Evolutionary conservation across 192 early-diverging fungal species (phyloP).

Genomic region (Podila epicladia): DNA sequence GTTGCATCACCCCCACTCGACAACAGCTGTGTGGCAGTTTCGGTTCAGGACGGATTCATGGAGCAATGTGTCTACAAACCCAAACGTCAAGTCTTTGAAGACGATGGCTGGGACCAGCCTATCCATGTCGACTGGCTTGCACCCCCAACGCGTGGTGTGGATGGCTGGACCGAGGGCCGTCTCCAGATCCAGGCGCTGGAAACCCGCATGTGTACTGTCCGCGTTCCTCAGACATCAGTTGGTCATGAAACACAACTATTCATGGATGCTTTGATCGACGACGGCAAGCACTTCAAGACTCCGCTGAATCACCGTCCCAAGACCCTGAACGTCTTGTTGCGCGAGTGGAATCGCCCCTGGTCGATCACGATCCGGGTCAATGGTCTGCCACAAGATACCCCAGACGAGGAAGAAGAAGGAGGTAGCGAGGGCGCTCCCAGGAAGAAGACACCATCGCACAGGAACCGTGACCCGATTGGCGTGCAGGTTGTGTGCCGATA

Average conservation of each 20-base stretch:
- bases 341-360: slow-evolving; percentile 39
- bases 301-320: slow-evolving; percentile 27
- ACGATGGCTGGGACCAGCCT: slow-evolving; percentile 16
- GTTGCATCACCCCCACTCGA: no score
- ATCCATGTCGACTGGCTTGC: slow-evolving; percentile 12
- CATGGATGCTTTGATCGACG: slow-evolving; percentile 2
- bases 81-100: slow-evolving; percentile 39
- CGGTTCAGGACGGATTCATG: background rate
- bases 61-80: slow-evolving; percentile 18
- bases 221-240: slow-evolving; percentile 12
- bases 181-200: slow-evolving; percentile 23
- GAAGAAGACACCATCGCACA: background rate
- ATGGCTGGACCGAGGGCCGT: slow-evolving; percentile 27
- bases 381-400: background rate
- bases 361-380: slow-evolving; percentile 14
- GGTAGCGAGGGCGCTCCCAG: no score
- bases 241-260: slow-evolving; percentile 28
- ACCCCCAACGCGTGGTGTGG: background rate
- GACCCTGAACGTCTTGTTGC: slow-evolving; percentile 2
- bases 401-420: background rate
- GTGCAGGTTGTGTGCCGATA: slow-evolving; percentile 31
- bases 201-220: slow-evolving; percentile 24
- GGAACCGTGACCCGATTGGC: background rate
- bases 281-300: background rate
- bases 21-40: no score